Base-by-base conservation (phyloP, 177 flowering plant species). In the Telopea speciosissima region DNA sequence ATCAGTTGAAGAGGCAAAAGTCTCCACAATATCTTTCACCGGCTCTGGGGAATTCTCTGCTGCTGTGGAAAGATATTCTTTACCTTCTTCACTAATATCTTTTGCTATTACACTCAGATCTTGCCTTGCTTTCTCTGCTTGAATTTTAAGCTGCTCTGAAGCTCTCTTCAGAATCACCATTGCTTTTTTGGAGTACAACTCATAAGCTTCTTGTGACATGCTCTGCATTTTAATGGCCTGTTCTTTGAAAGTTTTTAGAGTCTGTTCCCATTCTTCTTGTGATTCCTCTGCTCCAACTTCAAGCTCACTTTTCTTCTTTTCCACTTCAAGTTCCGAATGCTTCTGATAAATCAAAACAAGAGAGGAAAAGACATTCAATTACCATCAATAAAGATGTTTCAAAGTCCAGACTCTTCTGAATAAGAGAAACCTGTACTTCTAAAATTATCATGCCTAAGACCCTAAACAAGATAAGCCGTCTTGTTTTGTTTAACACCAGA, bases 161-260 rank as follows among this genome's bases (percentile, higher is more conserved):
- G 91, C 74, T 68, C 93, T 92, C 70, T 83, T 84, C 62, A 95
- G 69, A 63, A 87, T 52, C 44, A 85, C 79, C 69, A 72, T 36
- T 12, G 98, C 95, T 76, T 87, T 89, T 68, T 85, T 78, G 1
- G 88, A 85, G 81, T 93, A 91, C 66, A 79, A 49, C 52, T 90
- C 90, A 66, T 90, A 95, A 24, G 95, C 98, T 81, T 93, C 99
- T 73, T 86, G 85, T 8, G 96, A 93, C 40, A 89, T 75, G 63
- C 81, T 82, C 73, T 88, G 87, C 89, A 92, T 77, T 84, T 89
- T 95, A n/a, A 86, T 28, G 21, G 92, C 90, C 77, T 93, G 88
- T 73, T 88, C 92, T 75, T 84, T 91, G 69, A 86, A 84, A 58
- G 87, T 69, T 44, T 68, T 83, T 24, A 89, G 69, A 60, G 85